Percentiles rank a stretch among this genome's conserved stretches.
Evolutionary conservation across 164 flowering plant species (phyloP).

Genomic region (Brasenia schreberi): DNA sequence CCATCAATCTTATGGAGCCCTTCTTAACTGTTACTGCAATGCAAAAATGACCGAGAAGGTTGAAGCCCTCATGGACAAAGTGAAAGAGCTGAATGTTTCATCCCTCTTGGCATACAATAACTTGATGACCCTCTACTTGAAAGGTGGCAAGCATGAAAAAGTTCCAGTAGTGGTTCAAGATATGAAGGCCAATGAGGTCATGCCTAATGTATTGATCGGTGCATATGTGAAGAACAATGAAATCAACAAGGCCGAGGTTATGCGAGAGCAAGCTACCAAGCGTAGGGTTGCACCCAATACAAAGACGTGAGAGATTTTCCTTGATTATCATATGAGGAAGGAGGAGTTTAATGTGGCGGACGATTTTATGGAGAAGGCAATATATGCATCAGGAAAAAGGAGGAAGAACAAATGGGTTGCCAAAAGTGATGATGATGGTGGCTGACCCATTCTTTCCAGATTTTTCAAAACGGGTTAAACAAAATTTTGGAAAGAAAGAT

Average conservation of each 20-base stretch:
- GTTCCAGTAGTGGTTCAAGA: constrained; percentile 63
- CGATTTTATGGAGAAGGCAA: constrained; percentile 52
- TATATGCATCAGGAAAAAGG: constrained; percentile 36
- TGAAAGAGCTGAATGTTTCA: constrained; percentile 63
- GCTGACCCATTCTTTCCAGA: too few species aligned
- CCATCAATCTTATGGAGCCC: constrained; percentile 75
- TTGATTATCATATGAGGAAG: constrained; percentile 43
- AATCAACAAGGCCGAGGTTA: constrained; percentile 46
- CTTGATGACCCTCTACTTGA: constrained; percentile 76
- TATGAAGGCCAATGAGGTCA: constrained; percentile 54
- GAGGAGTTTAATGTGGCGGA: constrained; percentile 39
- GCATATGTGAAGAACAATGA: constrained; percentile 42
- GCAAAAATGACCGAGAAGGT: constrained; percentile 75
- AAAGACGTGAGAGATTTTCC: constrained; percentile 78
- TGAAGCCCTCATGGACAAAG: constrained; percentile 74
- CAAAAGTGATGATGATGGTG: too few species aligned
- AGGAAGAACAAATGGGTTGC: constrained; percentile 27
- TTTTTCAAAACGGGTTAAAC: too few species aligned
- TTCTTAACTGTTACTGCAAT: constrained; percentile 87
- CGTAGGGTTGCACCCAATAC: constrained; percentile 67
- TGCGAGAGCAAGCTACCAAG: constrained; percentile 36
- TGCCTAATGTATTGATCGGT: constrained; percentile 58
- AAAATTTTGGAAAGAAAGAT: too few species aligned
- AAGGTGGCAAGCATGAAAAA: constrained; percentile 49
- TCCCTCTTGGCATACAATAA: constrained; percentile 81